Base-by-base conservation (phyloP, 2,329 filamentous ascomycete species). In the Colletotrichum nymphaeae region DNA sequence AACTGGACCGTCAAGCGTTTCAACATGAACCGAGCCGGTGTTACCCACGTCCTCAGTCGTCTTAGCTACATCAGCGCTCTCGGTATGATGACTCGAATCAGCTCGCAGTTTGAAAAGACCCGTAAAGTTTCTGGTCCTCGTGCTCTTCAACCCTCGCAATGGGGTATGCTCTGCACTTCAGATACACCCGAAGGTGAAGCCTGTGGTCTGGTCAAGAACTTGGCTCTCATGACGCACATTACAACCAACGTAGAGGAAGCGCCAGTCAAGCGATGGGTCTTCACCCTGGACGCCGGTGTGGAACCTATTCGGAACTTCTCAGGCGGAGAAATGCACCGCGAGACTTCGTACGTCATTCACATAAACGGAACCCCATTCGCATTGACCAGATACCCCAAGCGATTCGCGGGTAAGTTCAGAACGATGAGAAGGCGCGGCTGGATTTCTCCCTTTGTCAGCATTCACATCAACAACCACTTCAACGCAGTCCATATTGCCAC, bases 1-100 rank as follows among this genome's bases (percentile, higher is more conserved):
- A 99, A 99, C 80, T 99, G 97, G 97, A 98, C 90, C 75, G 89
- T 99, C 77, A 98, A 98, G 84, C 95, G 97, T 81, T 99, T 99
- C 86, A 95, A 96, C 83, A 99, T 99, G 97, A 97, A 98, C 80
- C 90, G 96, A 81, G 96, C 97, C 26, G 97, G 97, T 80, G 95
- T 99, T 26, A 98, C 97, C 0, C 97, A 99, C 83, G 95, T 99
- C 53, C 88, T 99, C 62, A 98, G 96, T 83, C 92, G 97, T 75
- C 87, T 99, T 68, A 98, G 96, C 83, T 99, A 98, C 80, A 98
- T 99, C 82, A 94, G 93, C 75, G 97, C 97, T 32, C 90, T 99
- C 32, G 97, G 97, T 75, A 99, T 99, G 97, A 99, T 99, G 97
- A 99, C 97, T 16, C 90, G 97, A 82, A 98, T 99, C 79, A 97